Conservation (phyloP, 2,329 filamentous ascomycete species). For the Fusarium solani-melongenae region DNA sequence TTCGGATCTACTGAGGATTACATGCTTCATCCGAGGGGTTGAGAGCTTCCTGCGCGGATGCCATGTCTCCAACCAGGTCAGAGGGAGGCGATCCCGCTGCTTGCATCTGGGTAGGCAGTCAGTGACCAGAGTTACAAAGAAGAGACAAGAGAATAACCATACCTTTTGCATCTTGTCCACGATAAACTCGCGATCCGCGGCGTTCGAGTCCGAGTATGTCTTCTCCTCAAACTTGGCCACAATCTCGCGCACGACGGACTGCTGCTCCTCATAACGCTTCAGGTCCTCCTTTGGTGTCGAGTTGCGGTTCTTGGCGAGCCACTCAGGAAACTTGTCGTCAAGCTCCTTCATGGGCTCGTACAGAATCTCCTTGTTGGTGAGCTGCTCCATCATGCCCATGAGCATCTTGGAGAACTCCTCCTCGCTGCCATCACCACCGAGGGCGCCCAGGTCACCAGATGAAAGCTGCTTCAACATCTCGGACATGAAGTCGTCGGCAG, state of each 20-base stretch:
- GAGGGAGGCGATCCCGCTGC: constrained; percentile 88
- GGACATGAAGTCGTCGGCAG: constrained; percentile 83
- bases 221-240: constrained; percentile 87
- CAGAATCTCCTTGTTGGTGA: constrained; percentile 97
- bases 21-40: constrained; percentile 71
- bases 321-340: constrained; percentile 89
- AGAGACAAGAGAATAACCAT: constrained; percentile 42
- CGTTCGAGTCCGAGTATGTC: constrained; percentile 84
- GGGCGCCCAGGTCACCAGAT: constrained; percentile 66
- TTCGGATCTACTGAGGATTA: constrained; percentile 64
- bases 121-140: background rate
- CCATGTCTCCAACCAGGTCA: constrained; percentile 91
- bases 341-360: constrained; percentile 99
- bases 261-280: constrained; percentile 84
- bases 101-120: constrained; percentile 81
- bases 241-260: constrained; percentile 83
- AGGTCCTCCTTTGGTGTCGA: constrained; percentile 77
- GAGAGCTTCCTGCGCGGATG: constrained; percentile 79
- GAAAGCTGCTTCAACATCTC: constrained; percentile 89
- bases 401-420: constrained; percentile 96
- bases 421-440: constrained; percentile 70
- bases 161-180: constrained; percentile 99
- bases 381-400: constrained; percentile 98
- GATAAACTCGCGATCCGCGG: constrained; percentile 87
- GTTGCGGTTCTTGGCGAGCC: constrained; percentile 82